Evolutionary conservation across 2,329 filamentous ascomycete species (phyloP), one percentile per base, ranked within the genome.

Genomic region (Achaetomium macrosporum): DNA sequence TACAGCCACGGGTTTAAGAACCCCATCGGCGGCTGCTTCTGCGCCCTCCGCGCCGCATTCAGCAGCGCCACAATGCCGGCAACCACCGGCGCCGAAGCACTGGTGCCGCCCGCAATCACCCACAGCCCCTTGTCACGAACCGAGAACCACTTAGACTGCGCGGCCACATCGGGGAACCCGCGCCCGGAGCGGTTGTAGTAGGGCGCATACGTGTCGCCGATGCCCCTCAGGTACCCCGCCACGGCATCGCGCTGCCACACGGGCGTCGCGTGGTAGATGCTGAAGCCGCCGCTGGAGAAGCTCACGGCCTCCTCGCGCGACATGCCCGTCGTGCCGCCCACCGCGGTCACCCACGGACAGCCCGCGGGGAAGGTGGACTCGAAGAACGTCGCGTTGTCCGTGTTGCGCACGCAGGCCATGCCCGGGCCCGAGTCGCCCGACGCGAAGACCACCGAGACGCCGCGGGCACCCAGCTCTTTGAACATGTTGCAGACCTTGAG

Each of bases 381-480:
- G 59, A 83, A 81, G 29, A 66, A 71, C 7, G 74, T 75, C 3
- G 68, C 73, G 48, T 71, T 75, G 42, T 79, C 78, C 53, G 82
- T 77, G 60, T 82, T 83, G 42, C 72, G 74, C 51, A 74, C 66
- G 64, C 80, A 78, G 59, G 81, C 79, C 54, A 84, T 73, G n/a
- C 86, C 75, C 0, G 82, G 79, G 5, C 85, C 81, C 66, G 64
- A 87, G 74, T 53, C 84, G 73, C 71, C 71, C 0, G 77, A 80
- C 11, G 77, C 74, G 64, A 85, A 81, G 30, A 87, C 68, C n/a
- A 87, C 72, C 1, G 79, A 78, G 4, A 84, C 76, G n/a, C 84
- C 85, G 39, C 83, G 79, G 1, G 81, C 77, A n/a, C 82, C 83
- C 31, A 87, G 79, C 60, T 85, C 77, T 41, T 77, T 81, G 60